Evolutionary conservation across 192 early-diverging fungal genomes (phyloP).

Genomic region (Chytriomyces sp.): DNA sequence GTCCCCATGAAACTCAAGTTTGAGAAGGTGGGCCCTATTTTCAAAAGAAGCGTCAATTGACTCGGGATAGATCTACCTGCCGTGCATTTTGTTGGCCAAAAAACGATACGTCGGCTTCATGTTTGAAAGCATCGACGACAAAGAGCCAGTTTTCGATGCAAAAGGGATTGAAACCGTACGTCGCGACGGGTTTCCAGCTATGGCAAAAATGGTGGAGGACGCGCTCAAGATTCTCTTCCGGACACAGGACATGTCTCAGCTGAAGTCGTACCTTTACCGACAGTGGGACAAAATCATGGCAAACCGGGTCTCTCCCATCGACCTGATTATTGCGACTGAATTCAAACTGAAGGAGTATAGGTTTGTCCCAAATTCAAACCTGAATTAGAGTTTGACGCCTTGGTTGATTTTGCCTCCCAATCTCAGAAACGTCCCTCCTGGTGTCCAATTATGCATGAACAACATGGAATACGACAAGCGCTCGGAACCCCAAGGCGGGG

Average conservation of each 20-base stretch:
- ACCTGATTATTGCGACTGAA: constrained; percentile 90
- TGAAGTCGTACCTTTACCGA: constrained; percentile 73
- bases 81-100: constrained; percentile 86
- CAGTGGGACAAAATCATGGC: constrained; percentile 76
- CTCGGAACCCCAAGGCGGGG: constrained; percentile 81
- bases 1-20: constrained; percentile 88
- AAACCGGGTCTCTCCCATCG: constrained; percentile 66
- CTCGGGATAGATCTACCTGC: constrained; percentile 73
- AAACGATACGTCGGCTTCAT: constrained; percentile 93
- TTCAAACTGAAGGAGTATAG: constrained; percentile 80
- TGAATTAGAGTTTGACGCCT: neutral
- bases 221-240: constrained; percentile 77
- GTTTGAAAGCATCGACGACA: constrained; percentile 66
- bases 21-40: constrained; percentile 69
- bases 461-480: constrained; percentile 71
- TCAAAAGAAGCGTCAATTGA: neutral
- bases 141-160: constrained; percentile 80
- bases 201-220: constrained; percentile 77
- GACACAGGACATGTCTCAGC: constrained; percentile 74
- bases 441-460: constrained; percentile 69
- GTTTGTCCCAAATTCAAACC: neutral
- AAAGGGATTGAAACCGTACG: constrained; percentile 96
- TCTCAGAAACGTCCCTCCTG: constrained; percentile 67
- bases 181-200: constrained; percentile 79
- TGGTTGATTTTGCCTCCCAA: neutral